These are phyloP conservation scores for Phytophthora aleatoria DNA, from an alignment of 352 stramenopile genomes.

Conservation along the genomic window DNA sequence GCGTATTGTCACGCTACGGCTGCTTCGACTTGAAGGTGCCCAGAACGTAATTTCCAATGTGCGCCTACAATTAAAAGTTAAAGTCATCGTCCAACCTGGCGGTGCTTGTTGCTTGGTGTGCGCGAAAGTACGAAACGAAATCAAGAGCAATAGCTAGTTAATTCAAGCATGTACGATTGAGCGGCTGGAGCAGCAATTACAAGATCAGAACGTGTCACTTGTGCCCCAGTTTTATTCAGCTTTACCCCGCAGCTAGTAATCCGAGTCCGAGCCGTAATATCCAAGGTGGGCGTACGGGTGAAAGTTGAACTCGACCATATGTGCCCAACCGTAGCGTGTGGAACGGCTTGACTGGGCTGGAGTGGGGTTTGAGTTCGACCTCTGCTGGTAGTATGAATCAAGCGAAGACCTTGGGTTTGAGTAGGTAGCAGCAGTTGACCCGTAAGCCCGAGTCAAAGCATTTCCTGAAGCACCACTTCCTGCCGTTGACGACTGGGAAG, in stretches of 20 bases:
- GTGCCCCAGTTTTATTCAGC: not conserved
- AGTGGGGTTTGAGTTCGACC: not conserved
- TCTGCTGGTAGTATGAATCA: not conserved
- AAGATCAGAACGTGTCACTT: not conserved
- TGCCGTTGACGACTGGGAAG: not conserved
- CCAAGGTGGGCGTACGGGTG: slow-evolving; percentile 2
- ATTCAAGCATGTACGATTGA: not conserved
- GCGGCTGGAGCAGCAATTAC: not conserved
- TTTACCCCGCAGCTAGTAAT: slow-evolving; percentile 13
- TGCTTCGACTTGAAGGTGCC: not conserved
- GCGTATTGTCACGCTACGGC: not conserved
- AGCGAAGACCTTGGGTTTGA: not conserved
- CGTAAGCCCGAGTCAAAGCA: not conserved
- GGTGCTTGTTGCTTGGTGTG: no score
- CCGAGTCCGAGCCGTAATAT: slow-evolving; percentile 18
- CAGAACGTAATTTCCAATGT: no score
- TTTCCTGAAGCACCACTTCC: not conserved
- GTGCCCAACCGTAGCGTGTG: not conserved
- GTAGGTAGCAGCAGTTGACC: not conserved
- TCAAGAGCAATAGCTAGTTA: no score
- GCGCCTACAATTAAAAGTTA: no score
- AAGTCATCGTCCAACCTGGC: no score
- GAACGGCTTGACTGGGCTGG: not conserved
- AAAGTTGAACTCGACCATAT: slow-evolving; percentile 2
- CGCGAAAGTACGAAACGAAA: no score